Conservation (phyloP, 106 monocot species). For the Phalaenopsis aphrodite region DNA sequence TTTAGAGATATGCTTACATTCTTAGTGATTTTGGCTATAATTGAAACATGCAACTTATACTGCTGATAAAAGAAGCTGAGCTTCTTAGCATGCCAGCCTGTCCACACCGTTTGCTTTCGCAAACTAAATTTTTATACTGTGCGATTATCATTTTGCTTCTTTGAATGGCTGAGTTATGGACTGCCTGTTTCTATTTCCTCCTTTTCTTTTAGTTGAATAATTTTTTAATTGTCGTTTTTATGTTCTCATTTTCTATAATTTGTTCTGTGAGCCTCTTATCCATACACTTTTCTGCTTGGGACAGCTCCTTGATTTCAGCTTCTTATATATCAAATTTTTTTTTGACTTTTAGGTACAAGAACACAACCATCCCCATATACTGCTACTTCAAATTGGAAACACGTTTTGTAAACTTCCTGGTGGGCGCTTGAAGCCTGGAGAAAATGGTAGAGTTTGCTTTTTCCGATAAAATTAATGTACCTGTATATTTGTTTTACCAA, state of each 20-base stretch:
- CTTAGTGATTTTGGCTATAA: not conserved
- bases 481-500: not conserved
- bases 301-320: not conserved
- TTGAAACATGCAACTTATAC: not conserved
- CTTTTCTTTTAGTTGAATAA: not conserved
- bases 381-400: conserved; percentile 89
- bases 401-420: conserved; percentile 97
- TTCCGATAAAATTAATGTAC: not conserved
- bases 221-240: not conserved
- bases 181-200: not conserved
- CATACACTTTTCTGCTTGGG: not conserved
- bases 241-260: not conserved
- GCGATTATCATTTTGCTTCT: not conserved
- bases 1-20: not conserved
- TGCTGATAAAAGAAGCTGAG: not conserved
- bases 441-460: conserved; percentile 53
- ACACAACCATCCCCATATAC: conserved; percentile 92
- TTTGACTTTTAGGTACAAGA: conserved; percentile 66
- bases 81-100: not conserved
- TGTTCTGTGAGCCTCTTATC: not conserved
- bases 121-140: not conserved
- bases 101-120: not conserved
- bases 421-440: conserved; percentile 90
- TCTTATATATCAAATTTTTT: not conserved
- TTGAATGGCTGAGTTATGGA: not conserved